Conservation (phyloP, 257 asterid species). For the Primulina huaijiensis region DNA sequence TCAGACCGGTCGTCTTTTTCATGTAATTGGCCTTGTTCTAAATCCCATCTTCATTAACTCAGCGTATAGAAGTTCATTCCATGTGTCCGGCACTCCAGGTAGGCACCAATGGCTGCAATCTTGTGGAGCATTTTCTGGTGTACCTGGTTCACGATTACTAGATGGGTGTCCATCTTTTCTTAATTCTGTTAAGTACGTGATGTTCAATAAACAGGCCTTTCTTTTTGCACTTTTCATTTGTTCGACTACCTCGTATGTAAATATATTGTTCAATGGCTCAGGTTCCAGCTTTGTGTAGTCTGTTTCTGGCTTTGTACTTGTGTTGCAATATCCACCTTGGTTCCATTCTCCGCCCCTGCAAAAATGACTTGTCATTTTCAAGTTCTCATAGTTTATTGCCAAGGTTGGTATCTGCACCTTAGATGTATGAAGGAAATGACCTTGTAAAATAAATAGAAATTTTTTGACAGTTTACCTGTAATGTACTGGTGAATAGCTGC, state of each 20-base stretch:
- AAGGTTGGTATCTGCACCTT: too few species aligned
- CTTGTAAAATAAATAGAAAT: not conserved
- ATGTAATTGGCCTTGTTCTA: conserved; percentile 22
- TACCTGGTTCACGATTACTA: conserved; percentile 62
- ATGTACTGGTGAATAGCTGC: conserved; percentile 89
- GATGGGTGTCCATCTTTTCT: conserved; percentile 85
- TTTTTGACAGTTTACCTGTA: conserved; percentile 35
- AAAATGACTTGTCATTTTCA: not conserved
- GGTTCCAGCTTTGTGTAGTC: conserved; percentile 35
- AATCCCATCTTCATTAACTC: conserved; percentile 43
- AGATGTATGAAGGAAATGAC: not conserved
- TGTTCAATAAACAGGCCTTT: conserved; percentile 41
- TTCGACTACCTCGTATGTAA: conserved; percentile 37
- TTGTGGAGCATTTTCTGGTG: conserved; percentile 57
- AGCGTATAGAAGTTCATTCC: conserved; percentile 72
- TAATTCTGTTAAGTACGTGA: conserved; percentile 58
- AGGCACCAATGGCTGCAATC: conserved; percentile 95
- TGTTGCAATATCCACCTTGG: conserved; percentile 37
- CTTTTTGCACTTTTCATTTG: conserved; percentile 32
- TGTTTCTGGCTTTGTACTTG: conserved; percentile 41
- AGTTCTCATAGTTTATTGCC: not conserved
- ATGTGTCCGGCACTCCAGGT: conserved; percentile 84
- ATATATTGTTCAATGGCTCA: conserved; percentile 45
- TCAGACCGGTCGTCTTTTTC: conserved; percentile 4
- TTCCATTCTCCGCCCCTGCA: conserved; percentile 43